phyloP scores from a whole-genome alignment of 148 eudicot genomes.

The Rhododendron williamsianum region DNA sequence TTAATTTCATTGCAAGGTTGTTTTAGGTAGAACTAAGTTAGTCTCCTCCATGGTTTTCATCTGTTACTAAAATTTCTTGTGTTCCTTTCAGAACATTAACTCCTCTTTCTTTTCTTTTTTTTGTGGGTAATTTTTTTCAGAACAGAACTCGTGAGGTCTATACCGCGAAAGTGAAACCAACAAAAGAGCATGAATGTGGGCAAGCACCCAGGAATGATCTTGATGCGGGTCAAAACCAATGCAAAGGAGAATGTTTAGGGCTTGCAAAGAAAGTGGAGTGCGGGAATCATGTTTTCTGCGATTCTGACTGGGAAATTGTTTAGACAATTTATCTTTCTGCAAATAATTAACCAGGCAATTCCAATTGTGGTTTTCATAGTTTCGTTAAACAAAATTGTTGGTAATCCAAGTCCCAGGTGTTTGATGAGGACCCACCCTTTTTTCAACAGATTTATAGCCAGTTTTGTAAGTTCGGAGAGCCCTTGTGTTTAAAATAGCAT shows the following conservation, averaged over 20 bases:
- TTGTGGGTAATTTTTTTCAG: slow-evolving; percentile 5
- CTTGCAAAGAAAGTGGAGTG: background rate
- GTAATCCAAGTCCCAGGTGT: background rate
- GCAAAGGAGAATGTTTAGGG: background rate
- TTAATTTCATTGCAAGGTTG: background rate
- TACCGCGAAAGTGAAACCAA: background rate
- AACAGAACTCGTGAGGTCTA: background rate
- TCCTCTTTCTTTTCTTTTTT: background rate
- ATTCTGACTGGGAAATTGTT: slow-evolving; percentile 15
- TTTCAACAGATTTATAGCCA: background rate
- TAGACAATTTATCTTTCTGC: background rate
- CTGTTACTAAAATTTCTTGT: no score
- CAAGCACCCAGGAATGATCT: background rate
- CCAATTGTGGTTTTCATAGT: background rate
- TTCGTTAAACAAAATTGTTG: background rate
- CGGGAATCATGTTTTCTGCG: background rate
- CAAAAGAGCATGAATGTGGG: background rate
- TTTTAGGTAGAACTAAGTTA: no score
- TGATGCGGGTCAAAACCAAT: background rate
- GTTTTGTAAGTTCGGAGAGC: background rate
- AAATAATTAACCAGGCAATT: background rate
- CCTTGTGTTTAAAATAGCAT: no score
- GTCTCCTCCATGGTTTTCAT: no score
- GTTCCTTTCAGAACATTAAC: no score
- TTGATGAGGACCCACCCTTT: background rate